Evolutionary conservation across 495 filamentous ascomycete species (phyloP), one percentile per base, ranked within the genome.

Genomic region (Niebla homalea): DNA sequence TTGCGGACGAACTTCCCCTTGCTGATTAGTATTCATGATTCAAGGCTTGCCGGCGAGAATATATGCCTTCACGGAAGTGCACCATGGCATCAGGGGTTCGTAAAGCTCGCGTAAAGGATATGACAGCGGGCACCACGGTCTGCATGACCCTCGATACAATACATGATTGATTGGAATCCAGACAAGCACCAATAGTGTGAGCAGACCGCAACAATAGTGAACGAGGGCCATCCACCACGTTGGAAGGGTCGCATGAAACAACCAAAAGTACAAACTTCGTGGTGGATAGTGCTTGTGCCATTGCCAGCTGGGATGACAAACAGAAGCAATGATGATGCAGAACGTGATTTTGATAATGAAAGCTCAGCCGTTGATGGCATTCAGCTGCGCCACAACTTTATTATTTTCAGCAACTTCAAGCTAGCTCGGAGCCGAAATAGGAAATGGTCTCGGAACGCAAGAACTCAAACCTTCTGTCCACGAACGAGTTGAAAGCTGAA

Each of bases 351-450:
- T 35, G 29, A 49, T 23, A 43, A 19, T 48, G 44, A 48, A 46
- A 43, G 35, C 46, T 56, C 48, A 56, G 48, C 48, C 53, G 53
- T 48, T 20, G 43, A 18, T 42, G 42, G 15, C 4, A 7, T 46
- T 52, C 48, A 52, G 49, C 49, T 56, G 49, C 41, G 53, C 53
- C 53, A 51, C 53, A 25, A 16, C 22, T 16, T 41, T 15, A 22
- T 22, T 19, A 41, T 22, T 41, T 41, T 41, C 16, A 19, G 45
- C 45, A 48, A 48, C 25, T 48, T 36, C 36, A 25, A 21, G 15
- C 45, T 48, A 48, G 45, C 45, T 35, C 29, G 2, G 29, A 1
- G 14, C 5, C 29, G 14, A 12, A 32, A 32, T 11, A 32, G 29
- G 29, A 32, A 32, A 32, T n/a, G 7, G 7, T 12, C 8, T 2